Evolutionary conservation across 225 moss, liverwort and hornwort species (phyloP), one percentile per base, ranked within the genome.

Genomic region (Rhytidiadelphus loreus): DNA sequence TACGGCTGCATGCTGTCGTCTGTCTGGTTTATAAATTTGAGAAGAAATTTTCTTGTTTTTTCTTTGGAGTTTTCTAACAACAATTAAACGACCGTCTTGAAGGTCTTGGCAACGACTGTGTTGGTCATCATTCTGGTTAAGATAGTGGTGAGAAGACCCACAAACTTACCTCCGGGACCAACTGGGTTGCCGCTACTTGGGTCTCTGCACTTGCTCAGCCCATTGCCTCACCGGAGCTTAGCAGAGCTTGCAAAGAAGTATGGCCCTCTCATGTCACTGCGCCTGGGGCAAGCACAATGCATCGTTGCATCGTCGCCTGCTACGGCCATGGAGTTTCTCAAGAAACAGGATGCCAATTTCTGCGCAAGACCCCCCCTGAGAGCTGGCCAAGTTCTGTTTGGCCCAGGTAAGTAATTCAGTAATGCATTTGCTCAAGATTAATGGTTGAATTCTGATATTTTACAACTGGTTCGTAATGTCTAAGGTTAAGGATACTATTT

Each of bases 271-370:
- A 85, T 91, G 90, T 86, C 82, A 5, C 18, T 88, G 19, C 81
- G 60, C 41, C 39, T 91, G 48, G 39, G 88, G 26, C 88, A 85
- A 60, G 57, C 57, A 25, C 82, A 29, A 64, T 88, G 75, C 58
- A 86, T 82, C 50, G 53, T 90, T 11, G 88, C 88, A 37, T 72
- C 88, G 32, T 77, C 88, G 37, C 75, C 90, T 22, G 69, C 65
- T 8, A 60, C 68, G 44, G 86, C 91, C 86, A 72, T 53, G 83
- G 88, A 88, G 91, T 91, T 86, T 56, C 88, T 88, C 64, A 82
- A 88, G 83, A 77, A 43, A n/a, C 77, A 86, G 20, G 91, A 88
- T 69, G 86, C 86, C 25, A 83, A 91, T 83, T 91, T 88, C 56
- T 77, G 58, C 57, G 25, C 77, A 33, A 82, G 86, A 22, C 63